Evolutionary conservation across 306 rosid genomes (phyloP), one percentile per base, ranked within the genome.

Genomic region (Parietaria judaica): DNA sequence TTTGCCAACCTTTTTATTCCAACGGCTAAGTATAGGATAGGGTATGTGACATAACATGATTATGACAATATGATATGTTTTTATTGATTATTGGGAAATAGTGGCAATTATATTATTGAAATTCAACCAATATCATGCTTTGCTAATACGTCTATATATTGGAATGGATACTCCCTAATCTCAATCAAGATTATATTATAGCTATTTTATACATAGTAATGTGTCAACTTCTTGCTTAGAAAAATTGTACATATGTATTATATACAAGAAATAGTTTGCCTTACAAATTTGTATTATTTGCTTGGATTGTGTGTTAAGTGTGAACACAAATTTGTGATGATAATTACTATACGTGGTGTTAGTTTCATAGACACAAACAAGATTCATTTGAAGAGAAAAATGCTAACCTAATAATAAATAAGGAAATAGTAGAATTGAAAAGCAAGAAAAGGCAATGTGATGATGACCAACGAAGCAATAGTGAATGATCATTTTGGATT

Each of bases 1-100:
- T 66, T 66, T 58, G 47, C 39, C 51, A 39, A 16, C 60, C 3
- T 16, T 66, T 55, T 70, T 66, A 50, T 48, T 54, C 43, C 54
- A 64, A n/a, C 55, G 66, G 53, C 72, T 56, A 68, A 83, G 62
- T 65, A 78, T 58, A 56, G 51, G 76, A 62, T 66, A 17, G 67
- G 76, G 70, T 66, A 58, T 51, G 39, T 80, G 79, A 72, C 90
- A 72, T 57, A 56, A 60, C 60, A 34, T 66, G 90, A 83, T 72
- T 74, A 74, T 57, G 83, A 81, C 89, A 65, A 66, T 54, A 23
- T 23, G 31, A 45, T 56, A 23, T 63, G 46, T 63, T 57, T 65
- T 63, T 63, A 65, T 72, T 60, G 63, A 75, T 63, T 72, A 67
- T 72, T 69, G 35, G 65, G 51, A 72, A 69, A 39, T 66, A 64